phyloP scores from a whole-genome alignment of 2,329 filamentous ascomycete species.

The Reticulascus tulasneorum region DNA sequence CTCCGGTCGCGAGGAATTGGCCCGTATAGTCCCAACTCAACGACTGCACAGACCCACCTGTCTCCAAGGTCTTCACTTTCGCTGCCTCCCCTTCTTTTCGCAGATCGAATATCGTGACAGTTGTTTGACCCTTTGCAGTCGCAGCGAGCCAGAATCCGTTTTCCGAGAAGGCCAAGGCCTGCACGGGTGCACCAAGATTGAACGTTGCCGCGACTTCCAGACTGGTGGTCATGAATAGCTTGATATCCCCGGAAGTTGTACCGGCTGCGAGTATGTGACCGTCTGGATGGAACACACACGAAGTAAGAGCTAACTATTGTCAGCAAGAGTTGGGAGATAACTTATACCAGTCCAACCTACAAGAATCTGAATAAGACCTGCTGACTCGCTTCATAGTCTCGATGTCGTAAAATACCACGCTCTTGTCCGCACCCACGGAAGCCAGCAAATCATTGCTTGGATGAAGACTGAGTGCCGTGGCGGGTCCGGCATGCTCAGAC shows the following conservation, averaged over 20 bases:
- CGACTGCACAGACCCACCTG: constrained; percentile 70
- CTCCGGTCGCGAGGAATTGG: constrained; percentile 82
- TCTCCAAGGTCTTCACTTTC: constrained; percentile 79
- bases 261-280: constrained; percentile 90
- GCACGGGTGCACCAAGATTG: constrained; percentile 63
- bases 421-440: constrained; percentile 88
- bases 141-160: constrained; percentile 96
- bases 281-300: constrained; percentile 88
- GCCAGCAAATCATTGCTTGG: constrained; percentile 79
- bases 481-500: constrained; percentile 77
- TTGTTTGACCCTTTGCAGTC: constrained; percentile 70
- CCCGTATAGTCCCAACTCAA: constrained; percentile 93
- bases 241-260: constrained; percentile 74
- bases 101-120: constrained; percentile 84
- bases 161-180: constrained; percentile 82
- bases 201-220: constrained; percentile 76
- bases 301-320: constrained; percentile 59
- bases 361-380: constrained; percentile 72
- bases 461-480: constrained; percentile 74
- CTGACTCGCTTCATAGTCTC: constrained; percentile 62
- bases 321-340: constrained; percentile 18
- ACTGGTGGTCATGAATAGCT: constrained; percentile 82
- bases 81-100: constrained; percentile 84
- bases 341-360: constrained; percentile 3
- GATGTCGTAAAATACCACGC: constrained; percentile 85